Percentiles rank a stretch among this genome's conserved stretches.
phyloP scores from a whole-genome alignment of 2,329 filamentous ascomycete species.

The Nectriaceae sp. region DNA sequence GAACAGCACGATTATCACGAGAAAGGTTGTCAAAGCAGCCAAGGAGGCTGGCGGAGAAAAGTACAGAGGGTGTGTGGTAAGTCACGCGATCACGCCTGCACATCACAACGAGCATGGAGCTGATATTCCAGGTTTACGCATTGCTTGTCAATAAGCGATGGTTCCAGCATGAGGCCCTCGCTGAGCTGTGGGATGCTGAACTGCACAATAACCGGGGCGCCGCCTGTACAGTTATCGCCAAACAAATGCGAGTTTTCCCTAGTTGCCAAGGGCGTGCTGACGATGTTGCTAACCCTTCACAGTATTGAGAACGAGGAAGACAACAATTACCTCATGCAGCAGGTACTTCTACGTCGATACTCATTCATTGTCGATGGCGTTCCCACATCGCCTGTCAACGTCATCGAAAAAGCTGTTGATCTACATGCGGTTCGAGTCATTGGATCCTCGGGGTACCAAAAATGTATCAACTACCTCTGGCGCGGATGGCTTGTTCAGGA shows the following conservation, averaged over 20 bases:
- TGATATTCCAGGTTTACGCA: slow-evolving; percentile 60
- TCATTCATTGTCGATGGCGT: slow-evolving; percentile 74
- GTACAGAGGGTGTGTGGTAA: slow-evolving; percentile 71
- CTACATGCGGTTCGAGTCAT: slow-evolving; percentile 88
- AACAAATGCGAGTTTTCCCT: slow-evolving; percentile 57
- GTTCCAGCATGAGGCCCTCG: slow-evolving; percentile 76
- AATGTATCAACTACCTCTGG: slow-evolving; percentile 93
- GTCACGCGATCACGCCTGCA: slow-evolving; percentile 6
- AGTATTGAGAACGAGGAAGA: slow-evolving; percentile 88
- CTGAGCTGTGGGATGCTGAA: slow-evolving; percentile 91
- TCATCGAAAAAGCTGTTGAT: slow-evolving; percentile 91
- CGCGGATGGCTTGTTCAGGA: slow-evolving; percentile 96
- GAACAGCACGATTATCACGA: slow-evolving; percentile 84
- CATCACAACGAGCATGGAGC: slow-evolving; percentile 2
- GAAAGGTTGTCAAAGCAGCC: slow-evolving; percentile 76
- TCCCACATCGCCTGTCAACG: slow-evolving; percentile 77
- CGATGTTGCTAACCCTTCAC: slow-evolving; percentile 2
- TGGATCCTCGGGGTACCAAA: slow-evolving; percentile 91
- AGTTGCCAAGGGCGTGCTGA: not conserved
- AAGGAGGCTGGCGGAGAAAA: slow-evolving; percentile 78
- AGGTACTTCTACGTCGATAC: slow-evolving; percentile 85
- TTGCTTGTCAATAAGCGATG: slow-evolving; percentile 70
- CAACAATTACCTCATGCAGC: slow-evolving; percentile 74
- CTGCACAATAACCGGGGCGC: slow-evolving; percentile 76
- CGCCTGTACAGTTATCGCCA: slow-evolving; percentile 91